Percentiles rank a stretch among this genome's conserved stretches.
phyloP scores from a whole-genome alignment of 1,139 yeast genomes.

The Blastobotrys petasosporus region DNA sequence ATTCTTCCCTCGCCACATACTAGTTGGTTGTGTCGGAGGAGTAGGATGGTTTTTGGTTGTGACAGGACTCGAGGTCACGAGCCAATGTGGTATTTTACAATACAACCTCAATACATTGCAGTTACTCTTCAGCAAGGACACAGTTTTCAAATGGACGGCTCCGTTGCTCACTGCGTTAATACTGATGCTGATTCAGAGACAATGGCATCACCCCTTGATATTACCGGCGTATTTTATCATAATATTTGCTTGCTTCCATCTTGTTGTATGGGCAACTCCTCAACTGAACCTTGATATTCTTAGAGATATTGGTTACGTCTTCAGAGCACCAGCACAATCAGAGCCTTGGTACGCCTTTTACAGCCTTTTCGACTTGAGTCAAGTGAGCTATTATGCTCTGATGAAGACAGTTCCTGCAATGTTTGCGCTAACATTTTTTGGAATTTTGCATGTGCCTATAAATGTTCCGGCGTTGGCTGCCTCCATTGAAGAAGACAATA shows the following conservation, averaged over 20 bases:
- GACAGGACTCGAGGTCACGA: conserved; percentile 86
- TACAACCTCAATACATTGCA: conserved; percentile 41
- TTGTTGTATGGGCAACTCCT: conserved; percentile 60
- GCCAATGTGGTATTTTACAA: conserved; percentile 63
- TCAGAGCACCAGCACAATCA: conserved; percentile 53
- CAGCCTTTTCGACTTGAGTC: conserved; percentile 56
- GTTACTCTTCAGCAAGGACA: conserved; percentile 28
- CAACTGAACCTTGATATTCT: conserved; percentile 54
- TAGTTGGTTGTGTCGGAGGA: conserved; percentile 97
- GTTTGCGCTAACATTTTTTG: conserved; percentile 93
- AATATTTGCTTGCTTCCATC: conserved; percentile 65
- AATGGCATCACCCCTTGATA: conserved; percentile 63
- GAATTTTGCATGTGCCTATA: conserved; percentile 92
- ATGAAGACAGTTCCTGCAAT: conserved; percentile 76
- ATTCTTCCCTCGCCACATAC: conserved; percentile 90
- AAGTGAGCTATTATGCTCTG: conserved; percentile 70
- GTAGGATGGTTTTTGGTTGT: conserved; percentile 88
- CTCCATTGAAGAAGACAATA: conserved; percentile 68
- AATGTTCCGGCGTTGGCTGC: conserved; percentile 97
- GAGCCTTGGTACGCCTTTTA: conserved; percentile 91
- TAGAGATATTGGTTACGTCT: conserved; percentile 79
- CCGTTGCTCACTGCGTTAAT: conserved; percentile 61
- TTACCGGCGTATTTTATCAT: conserved; percentile 76
- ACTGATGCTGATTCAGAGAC: conserved; percentile 50
- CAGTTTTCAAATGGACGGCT: conserved; percentile 60